A percentile compares a stretch with the other conserved stretches of the same genome.
phyloP scores from a whole-genome alignment of 768 basidiomycete genomes.

The Leccinellum rugosiceps region DNA sequence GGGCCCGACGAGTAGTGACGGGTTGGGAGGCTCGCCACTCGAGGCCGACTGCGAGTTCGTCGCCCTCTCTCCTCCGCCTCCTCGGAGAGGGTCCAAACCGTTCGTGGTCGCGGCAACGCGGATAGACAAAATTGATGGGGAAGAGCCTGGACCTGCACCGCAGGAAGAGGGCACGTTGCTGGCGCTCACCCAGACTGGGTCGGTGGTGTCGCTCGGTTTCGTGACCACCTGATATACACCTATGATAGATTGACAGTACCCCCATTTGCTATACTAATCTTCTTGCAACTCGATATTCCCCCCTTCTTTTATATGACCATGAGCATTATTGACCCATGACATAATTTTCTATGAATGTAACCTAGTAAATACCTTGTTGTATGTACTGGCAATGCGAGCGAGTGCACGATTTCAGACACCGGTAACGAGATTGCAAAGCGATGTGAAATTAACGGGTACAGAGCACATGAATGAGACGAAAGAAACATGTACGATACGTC shows the following conservation, averaged over 20 bases:
- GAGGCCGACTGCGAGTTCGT: constrained; percentile 37
- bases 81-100: constrained; percentile 56
- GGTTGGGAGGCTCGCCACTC: constrained; percentile 18
- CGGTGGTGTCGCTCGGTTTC: constrained; percentile 52
- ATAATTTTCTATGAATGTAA: not conserved
- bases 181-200: constrained; percentile 48
- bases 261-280: constrained; percentile 4
- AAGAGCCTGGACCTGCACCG: not conserved
- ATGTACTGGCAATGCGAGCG: not conserved
- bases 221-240: constrained; percentile 35
- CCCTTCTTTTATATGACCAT: not conserved
- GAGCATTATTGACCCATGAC: not conserved
- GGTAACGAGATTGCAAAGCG: not conserved
- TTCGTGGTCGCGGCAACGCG: constrained; percentile 26
- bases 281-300: constrained; percentile 10
- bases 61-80: constrained; percentile 64
- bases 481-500: constrained; percentile 28
- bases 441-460: constrained; percentile 17
- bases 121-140: constrained; percentile 9
- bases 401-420: not conserved
- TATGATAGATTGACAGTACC: constrained; percentile 16
- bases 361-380: not conserved
- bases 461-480: not conserved
- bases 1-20: not conserved
- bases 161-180: constrained; percentile 17